Conservation (phyloP, 139 green algal genomes). For the Volvox africanus region DNA sequence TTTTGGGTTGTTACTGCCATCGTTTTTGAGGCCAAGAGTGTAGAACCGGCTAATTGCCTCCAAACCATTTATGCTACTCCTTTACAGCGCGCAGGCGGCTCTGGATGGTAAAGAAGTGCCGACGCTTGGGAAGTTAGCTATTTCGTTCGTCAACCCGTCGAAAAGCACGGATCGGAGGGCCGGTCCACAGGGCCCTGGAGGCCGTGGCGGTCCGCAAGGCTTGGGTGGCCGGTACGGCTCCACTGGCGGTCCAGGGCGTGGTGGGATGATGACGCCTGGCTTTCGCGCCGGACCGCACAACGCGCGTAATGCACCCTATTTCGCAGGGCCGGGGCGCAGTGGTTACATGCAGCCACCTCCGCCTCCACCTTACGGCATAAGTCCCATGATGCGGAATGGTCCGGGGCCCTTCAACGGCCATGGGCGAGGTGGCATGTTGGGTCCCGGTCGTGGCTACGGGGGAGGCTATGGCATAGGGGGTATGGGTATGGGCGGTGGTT, state of each 20-base stretch:
- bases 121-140: constrained; percentile 63
- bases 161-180: constrained; percentile 52
- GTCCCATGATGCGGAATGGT: constrained; percentile 27
- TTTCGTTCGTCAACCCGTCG: constrained; percentile 75
- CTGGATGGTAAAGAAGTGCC: constrained; percentile 62
- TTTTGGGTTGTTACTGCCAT: too few relatives aligned
- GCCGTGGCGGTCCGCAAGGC: neutral
- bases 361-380: constrained; percentile 28
- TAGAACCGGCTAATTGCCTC: too few relatives aligned
- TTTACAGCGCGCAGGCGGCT: constrained; percentile 23
- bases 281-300: neutral
- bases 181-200: neutral
- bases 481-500: neutral
- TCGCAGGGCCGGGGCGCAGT: neutral
- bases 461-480: constrained; percentile 35
- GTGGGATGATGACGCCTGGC: constrained; percentile 25
- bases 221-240: neutral
- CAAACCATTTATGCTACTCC: too few relatives aligned
- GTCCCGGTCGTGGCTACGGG: constrained; percentile 2
- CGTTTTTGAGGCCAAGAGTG: too few relatives aligned
- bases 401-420: neutral
- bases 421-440: constrained; percentile 6
- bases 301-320: constrained; percentile 32
- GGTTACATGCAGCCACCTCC: neutral
- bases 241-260: neutral